Percentiles rank a stretch among this genome's conserved stretches.
phyloP scores from a whole-genome alignment of 2,329 filamentous ascomycete species.

The Phialemoniopsis sp. region DNA sequence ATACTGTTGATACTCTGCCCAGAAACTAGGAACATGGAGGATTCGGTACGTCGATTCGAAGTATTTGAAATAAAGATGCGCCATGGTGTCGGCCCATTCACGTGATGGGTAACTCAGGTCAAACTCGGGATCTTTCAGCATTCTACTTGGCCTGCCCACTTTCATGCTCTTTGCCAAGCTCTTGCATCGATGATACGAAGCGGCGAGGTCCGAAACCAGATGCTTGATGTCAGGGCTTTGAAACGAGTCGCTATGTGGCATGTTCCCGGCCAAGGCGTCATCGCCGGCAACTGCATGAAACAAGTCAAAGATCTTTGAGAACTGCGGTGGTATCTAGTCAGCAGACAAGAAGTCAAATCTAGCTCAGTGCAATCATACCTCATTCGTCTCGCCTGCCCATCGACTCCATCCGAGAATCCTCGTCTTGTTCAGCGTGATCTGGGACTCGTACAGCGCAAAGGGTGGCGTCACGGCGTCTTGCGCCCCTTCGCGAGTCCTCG shows the following conservation, averaged over 20 bases:
- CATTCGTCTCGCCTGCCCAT: constrained; percentile 21
- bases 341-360: background rate
- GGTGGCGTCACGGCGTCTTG: constrained; percentile 16
- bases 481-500: constrained; percentile 9
- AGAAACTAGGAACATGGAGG: constrained; percentile 48
- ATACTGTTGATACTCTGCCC: constrained; percentile 40
- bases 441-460: constrained; percentile 16
- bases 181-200: constrained; percentile 27
- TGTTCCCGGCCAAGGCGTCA: too few species aligned
- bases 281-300: too few species aligned
- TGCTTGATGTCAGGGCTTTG: constrained; percentile 15
- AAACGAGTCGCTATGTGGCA: constrained; percentile 2
- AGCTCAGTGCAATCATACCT: constrained; percentile 18
- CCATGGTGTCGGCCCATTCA: constrained; percentile 31
- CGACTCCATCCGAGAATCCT: constrained; percentile 24
- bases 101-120: constrained; percentile 19
- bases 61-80: constrained; percentile 39
- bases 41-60: constrained; percentile 49
- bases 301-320: constrained; percentile 18
- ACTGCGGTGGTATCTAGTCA: constrained; percentile 13
- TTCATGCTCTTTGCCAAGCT: constrained; percentile 23
- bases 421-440: constrained; percentile 27
- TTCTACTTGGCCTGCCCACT: constrained; percentile 23
- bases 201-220: constrained; percentile 17
- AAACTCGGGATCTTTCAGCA: constrained; percentile 13